phyloP scores from a whole-genome alignment of 306 rosid species.

The Quercus ilex region DNA sequence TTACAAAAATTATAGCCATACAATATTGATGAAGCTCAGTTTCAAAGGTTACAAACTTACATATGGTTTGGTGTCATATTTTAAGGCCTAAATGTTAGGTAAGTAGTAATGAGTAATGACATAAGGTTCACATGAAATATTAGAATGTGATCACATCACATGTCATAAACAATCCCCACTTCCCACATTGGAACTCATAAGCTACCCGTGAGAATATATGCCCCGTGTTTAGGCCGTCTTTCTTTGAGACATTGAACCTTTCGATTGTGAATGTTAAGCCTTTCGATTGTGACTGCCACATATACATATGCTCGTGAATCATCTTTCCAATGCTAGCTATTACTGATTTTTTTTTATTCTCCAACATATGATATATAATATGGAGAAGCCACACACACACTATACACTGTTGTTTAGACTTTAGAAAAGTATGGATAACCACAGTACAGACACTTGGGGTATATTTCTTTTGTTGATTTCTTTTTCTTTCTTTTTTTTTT shows the following conservation, averaged over 20 bases:
- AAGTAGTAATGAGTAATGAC: background rate
- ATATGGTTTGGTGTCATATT: too few relatives aligned
- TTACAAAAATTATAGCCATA: too few relatives aligned
- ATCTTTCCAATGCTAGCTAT: background rate
- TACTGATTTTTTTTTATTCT: background rate
- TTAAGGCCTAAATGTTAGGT: background rate
- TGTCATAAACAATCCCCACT: background rate
- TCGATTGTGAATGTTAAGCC: background rate
- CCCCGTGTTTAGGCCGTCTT: background rate
- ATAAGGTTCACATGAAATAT: constrained; percentile 3
- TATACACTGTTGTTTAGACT: too few relatives aligned
- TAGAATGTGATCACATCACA: constrained; percentile 21
- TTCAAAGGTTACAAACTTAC: too few relatives aligned
- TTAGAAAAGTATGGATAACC: too few relatives aligned
- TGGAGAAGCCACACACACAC: background rate
- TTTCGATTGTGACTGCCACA: background rate
- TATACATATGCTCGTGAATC: constrained; percentile 6
- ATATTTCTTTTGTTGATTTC: too few relatives aligned
- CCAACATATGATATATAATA: background rate
- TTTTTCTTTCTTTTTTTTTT: too few relatives aligned
- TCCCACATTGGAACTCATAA: background rate
- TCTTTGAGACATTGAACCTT: background rate
- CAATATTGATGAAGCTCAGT: too few relatives aligned
- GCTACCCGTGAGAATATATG: constrained; percentile 21
- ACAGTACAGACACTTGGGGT: too few relatives aligned